Conservation (phyloP, 2,329 filamentous ascomycete genomes). For the Rhinocladiella similis region DNA sequence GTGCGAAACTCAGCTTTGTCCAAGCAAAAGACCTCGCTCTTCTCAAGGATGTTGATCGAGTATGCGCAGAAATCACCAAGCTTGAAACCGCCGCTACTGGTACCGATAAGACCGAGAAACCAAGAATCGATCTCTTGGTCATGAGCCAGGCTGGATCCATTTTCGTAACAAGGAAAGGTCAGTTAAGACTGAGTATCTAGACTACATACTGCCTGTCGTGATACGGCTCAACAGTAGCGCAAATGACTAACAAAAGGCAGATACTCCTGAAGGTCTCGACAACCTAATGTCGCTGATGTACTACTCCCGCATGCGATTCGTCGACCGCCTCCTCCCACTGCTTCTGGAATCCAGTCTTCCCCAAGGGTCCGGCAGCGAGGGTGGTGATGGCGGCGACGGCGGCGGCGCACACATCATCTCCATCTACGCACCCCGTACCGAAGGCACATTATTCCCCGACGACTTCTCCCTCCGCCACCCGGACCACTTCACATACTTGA, state of each 20-base stretch:
- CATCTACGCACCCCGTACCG: conserved; percentile 35
- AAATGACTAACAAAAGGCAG: conserved; percentile 17
- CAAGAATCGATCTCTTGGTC: conserved; percentile 38
- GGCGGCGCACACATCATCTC: conserved; percentile 33
- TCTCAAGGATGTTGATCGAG: conserved; percentile 37
- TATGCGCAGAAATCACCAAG: conserved; percentile 32
- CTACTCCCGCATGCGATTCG: conserved; percentile 36
- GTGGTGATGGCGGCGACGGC: not conserved
- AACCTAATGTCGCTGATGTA: conserved; percentile 33
- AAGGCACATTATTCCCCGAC: conserved; percentile 29
- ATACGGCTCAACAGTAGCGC: too few species aligned
- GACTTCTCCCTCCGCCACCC: conserved; percentile 33
- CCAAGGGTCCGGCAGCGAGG: not conserved
- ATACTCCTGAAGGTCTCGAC: conserved; percentile 36
- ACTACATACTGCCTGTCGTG: too few species aligned
- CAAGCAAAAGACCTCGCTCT: conserved; percentile 34
- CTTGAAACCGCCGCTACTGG: conserved; percentile 27
- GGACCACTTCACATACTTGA: conserved; percentile 30
- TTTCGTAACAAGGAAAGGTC: conserved; percentile 28
- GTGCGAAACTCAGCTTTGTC: conserved; percentile 38
- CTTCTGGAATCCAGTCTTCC: conserved; percentile 23
- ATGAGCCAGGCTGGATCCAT: conserved; percentile 33
- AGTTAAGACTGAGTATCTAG: not conserved
- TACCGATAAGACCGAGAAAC: not conserved
- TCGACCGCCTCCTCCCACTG: conserved; percentile 32